Base-by-base conservation (phyloP, 2,329 filamentous ascomycete species). In the Hyphodiscus sp. region DNA sequence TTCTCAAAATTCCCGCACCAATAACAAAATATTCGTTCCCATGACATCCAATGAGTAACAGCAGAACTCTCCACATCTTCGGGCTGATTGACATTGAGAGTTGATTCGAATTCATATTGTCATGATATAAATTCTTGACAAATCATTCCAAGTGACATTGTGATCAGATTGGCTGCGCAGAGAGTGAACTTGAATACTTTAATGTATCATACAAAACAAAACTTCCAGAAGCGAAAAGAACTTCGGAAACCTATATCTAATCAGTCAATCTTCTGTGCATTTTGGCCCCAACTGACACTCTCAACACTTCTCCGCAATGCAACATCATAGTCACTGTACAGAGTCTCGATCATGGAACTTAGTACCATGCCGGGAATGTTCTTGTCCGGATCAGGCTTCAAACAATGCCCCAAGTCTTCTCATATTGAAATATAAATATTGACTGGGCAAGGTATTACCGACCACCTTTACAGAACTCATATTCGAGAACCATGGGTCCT, bases 361-460 rank as follows among this genome's bases (percentile, higher is more conserved):
- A 48, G 30, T 13, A 60, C 45, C 16, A 56, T 50, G 6, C 49
- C 53, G 11, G 63, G 65, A 9, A 69, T 57, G 46, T 61, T 69
- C 15, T 61, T 64, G 43, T 69, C 50, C 1, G 64, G 66, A 54
- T 67, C 64, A 38, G 61, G 63, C 10, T 53, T 55, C 49, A 69
- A 44, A 1, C 66, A 67, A 30, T 52, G 60, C n/a, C 0, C 65
- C 66, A 6, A 70, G 50, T 38, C 68, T 56, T 33, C 60, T 43
- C 68, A 69, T 70, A 47, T 69, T 68, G 50, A 65, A 66, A 50
- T 68, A 68, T 44, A 68, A 70, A 56, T 69, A 67, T 45, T 68
- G 60, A 50, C 69, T 67, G 9, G 60, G 59, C 30, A 70, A 44
- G 9, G 67, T 4, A 38, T 61, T 56, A 11, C 68, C 68, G 15